Evolutionary conservation across 345 rosid genomes (phyloP), one percentile per base, ranked within the genome.

Genomic region (Ceriops decandra): DNA sequence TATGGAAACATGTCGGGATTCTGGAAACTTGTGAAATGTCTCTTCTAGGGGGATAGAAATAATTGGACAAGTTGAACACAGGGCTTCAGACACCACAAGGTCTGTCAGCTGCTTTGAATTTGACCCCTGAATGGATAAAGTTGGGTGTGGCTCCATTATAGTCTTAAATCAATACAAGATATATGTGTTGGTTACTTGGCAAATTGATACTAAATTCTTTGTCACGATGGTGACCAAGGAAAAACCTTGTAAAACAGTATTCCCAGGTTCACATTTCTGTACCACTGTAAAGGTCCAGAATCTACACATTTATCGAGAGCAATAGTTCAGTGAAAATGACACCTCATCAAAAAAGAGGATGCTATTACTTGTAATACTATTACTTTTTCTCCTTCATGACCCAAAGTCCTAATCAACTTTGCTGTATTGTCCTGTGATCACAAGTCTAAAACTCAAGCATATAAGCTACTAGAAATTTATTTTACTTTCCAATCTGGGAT

Each of bases 131-230:
- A 83, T 72, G 65, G 86, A 80, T 69, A 83, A 61, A 76, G 84
- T 36, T 52, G 84, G 87, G 13, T 82, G 84, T 64, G 83, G 88
- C 73, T 85, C 86, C 95, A 90, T 92, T 63, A 51, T 73, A 70
- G 26, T 72, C 81, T 81, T 72, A 38, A 64, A 69, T 76, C 58
- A 71, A 64, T 66, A 77, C 22, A 7, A 67, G 8, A 57, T 27
- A 56, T 30, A 20, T 11, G 24, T 17, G n/a, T 35, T 60, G 16
- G 35, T 68, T 64, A 73, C 42, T 75, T 38, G 13, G 33, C 64
- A 64, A 72, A 57, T 57, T 20, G 19, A 38, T 60, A 77, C 30
- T 46, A 42, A 53, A 64, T 70, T 61, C 52, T 42, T 31, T 51
- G 42, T 10, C 28, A 51, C 31, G 32, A 71, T 54, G 52, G 68